Base-by-base conservation (phyloP, 495 filamentous ascomycete genomes). In the Delitschia confertaspora region DNA sequence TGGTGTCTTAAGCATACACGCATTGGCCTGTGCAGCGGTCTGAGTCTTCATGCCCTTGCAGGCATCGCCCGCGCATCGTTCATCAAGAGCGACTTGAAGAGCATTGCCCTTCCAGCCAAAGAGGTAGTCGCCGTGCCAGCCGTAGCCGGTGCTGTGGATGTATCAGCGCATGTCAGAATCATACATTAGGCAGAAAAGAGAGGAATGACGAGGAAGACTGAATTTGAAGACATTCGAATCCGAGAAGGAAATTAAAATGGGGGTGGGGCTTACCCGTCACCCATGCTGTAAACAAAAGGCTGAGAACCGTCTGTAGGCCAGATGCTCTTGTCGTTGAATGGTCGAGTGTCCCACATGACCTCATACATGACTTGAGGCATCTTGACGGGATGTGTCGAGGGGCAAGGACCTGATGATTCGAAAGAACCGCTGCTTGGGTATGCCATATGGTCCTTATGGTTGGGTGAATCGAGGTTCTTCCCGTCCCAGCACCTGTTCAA, bases 31-130 rank as follows among this genome's bases (percentile, higher is more conserved):
- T 3, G 57, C 58, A 4, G 55, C 45, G 8, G 47, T 49, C 45
- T 70, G 67, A 11, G 56, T 49, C 47, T 66, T 60, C 16, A 68
- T 44, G 14, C 50, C 47, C 0, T 38, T 47, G 47, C 69, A 70
- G 8, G 60, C 47, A 49, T 63, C 65, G 20, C 61, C 61, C 4
- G 54, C 52, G 52, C 69, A 72, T 26, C 65, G 53, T 20, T 57
- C 62, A 34, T 72, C 65, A 47, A 72, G 55, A 9, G 68, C 69
- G 25, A 49, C 49, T 55, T 70, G 67, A 2, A 70, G 62, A 7
- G 62, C 29, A 37, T 70, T 57, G 21, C 3, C 53, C 53, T 57
- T 72, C 67, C 69, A 72, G 3, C 65, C 67, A 48, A 69, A 70
- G 3, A 69, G 34, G 36, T 70, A 70, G 33, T 70, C 67, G 8